Evolutionary conservation across 495 filamentous ascomycete genomes (phyloP).

Genomic region (Penicillium egyptiacum): DNA sequence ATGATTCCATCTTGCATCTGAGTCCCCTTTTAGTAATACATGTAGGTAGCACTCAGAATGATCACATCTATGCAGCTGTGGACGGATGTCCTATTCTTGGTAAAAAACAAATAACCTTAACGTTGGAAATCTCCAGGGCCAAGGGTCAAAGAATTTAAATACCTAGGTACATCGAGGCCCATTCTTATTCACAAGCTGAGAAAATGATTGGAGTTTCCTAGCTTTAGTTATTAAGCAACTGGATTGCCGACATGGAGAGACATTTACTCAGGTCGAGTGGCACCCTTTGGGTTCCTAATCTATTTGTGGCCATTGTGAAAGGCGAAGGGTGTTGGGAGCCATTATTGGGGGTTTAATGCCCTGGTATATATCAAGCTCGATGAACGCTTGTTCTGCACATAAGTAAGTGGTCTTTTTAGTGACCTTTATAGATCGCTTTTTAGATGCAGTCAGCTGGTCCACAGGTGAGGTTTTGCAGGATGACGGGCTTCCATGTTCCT

Average conservation of each 20-base stretch:
- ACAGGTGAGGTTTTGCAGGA: not conserved
- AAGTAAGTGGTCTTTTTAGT: not conserved
- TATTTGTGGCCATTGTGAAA: slow-evolving; percentile 30
- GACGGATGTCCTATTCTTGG: too few relatives aligned
- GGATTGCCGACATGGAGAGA: not conserved
- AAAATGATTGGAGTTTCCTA: not conserved
- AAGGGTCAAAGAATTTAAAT: too few relatives aligned
- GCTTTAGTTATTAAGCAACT: not conserved
- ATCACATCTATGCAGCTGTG: too few relatives aligned
- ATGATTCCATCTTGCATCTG: too few relatives aligned
- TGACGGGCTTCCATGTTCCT: not conserved
- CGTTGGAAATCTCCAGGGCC: too few relatives aligned
- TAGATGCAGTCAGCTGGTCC: not conserved
- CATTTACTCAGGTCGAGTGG: slow-evolving; percentile 38
- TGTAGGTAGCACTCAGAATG: too few relatives aligned
- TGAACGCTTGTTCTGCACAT: not conserved
- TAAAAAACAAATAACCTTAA: too few relatives aligned
- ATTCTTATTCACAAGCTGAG: not conserved
- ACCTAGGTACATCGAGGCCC: too few relatives aligned
- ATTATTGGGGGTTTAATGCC: not conserved
- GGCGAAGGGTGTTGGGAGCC: slow-evolving; percentile 8
- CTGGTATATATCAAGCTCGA: not conserved
- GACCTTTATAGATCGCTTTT: not conserved
- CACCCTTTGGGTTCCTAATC: slow-evolving; percentile 23
- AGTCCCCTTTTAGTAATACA: too few relatives aligned